Percentiles rank a stretch among this genome's conserved stretches.
Evolutionary conservation across 1,284 basidiomycete species (phyloP).

Genomic region (Coniferiporia sulphurascens): DNA sequence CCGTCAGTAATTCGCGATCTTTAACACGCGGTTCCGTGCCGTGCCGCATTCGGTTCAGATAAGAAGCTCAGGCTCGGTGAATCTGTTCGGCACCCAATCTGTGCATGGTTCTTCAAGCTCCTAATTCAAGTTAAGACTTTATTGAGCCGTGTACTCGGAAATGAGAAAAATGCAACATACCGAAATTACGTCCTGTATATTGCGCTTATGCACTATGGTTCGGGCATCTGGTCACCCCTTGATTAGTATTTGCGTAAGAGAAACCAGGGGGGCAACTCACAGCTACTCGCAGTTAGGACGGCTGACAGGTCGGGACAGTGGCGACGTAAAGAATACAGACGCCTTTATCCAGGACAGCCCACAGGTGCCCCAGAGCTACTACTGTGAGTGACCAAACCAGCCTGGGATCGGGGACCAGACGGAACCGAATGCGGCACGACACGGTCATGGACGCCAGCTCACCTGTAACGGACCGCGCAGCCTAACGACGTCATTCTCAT

Average conservation of each 20-base stretch:
- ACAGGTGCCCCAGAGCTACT: too few species aligned
- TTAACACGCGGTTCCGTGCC: not conserved
- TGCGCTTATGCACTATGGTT: too few species aligned
- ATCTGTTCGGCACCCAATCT: too few species aligned
- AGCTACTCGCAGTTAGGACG: not conserved
- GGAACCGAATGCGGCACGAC: not conserved
- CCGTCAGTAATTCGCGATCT: not conserved
- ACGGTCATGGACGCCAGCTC: conserved; percentile 27
- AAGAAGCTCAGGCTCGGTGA: not conserved
- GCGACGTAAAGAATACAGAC: too few species aligned
- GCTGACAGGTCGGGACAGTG: too few species aligned
- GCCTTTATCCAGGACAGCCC: too few species aligned
- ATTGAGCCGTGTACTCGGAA: too few species aligned
- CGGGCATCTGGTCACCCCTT: not conserved
- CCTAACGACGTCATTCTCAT: conserved; percentile 66
- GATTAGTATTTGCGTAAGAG: not conserved
- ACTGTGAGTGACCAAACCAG: not conserved
- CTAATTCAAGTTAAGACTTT: too few species aligned
- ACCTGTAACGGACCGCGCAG: conserved; percentile 95
- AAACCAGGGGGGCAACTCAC: not conserved
- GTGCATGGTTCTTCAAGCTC: too few species aligned
- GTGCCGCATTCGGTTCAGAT: not conserved
- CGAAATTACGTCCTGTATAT: too few species aligned
- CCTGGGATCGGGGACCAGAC: not conserved
- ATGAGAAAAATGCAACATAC: too few species aligned